These are phyloP conservation scores for Aspergillus vadensis DNA, from an alignment of 2,329 filamentous ascomycete genomes.

Conservation along the genomic window DNA sequence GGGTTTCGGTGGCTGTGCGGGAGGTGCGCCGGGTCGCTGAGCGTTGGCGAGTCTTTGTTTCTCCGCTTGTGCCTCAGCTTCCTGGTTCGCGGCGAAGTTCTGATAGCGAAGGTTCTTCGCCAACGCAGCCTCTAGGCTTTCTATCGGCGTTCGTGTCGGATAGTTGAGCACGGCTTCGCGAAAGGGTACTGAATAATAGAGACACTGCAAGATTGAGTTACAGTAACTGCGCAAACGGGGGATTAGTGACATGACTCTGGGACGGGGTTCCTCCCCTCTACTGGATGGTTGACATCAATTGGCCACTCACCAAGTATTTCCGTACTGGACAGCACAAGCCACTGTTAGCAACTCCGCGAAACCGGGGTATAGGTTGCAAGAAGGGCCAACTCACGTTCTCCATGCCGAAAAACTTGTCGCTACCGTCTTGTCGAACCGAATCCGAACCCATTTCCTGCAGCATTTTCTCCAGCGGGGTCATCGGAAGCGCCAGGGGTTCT, in stretches of 20 bases:
- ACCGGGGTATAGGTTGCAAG: not conserved
- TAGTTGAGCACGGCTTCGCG: conserved; percentile 93
- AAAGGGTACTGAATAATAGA: conserved; percentile 94
- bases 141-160: conserved; percentile 69
- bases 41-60: conserved; percentile 47
- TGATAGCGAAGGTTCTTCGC: conserved; percentile 56
- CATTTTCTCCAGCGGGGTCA: conserved; percentile 70
- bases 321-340: conserved; percentile 64
- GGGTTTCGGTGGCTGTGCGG: conserved; percentile 64
- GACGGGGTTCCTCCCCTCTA: not conserved
- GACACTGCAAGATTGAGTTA: conserved; percentile 95
- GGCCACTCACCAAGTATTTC: conserved; percentile 82
- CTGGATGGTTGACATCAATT: not conserved
- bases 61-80: conserved; percentile 52
- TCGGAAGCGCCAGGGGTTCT: conserved; percentile 58
- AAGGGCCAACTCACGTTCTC: conserved; percentile 75
- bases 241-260: conserved; percentile 8
- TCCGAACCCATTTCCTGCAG: conserved; percentile 80
- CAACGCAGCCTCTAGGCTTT: conserved; percentile 64
- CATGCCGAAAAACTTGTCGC: conserved; percentile 96
- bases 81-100: conserved; percentile 60
- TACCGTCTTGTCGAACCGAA: conserved; percentile 80
- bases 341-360: conserved; percentile 21
- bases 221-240: conserved; percentile 69
- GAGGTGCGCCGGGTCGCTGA: conserved; percentile 52